Percentiles rank a stretch among this genome's conserved stretches.
Evolutionary conservation across 306 rosid genomes (phyloP).

Genomic region (Nissolia schottii): DNA sequence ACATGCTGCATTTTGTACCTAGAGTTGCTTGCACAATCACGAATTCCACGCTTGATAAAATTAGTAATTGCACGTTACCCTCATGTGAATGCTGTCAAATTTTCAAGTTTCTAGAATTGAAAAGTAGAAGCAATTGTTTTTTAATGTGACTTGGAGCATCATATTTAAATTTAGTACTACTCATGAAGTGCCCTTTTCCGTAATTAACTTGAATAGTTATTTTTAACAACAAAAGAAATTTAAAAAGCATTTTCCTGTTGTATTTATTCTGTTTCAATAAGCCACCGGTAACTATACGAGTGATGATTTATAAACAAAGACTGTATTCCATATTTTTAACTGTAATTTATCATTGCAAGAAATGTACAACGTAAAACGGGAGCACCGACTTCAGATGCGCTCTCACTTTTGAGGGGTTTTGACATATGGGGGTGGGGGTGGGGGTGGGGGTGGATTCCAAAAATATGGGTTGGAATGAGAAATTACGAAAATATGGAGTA

Average conservation of each 20-base stretch:
- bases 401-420: slow-evolving; percentile 24
- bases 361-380: background rate
- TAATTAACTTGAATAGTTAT: background rate
- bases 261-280: background rate
- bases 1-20: background rate
- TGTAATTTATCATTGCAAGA: background rate
- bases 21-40: background rate
- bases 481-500: no score
- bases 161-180: background rate
- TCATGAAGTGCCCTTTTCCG: background rate
- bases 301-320: background rate
- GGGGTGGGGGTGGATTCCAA: no score
- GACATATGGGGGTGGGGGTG: no score
- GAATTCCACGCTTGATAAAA: background rate
- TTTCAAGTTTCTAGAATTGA: background rate
- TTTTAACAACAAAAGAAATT: background rate
- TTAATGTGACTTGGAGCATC: background rate
- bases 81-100: background rate
- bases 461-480: no score
- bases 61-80: background rate
- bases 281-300: background rate
- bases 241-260: background rate
- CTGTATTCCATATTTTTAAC: background rate
- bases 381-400: background rate
- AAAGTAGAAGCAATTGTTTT: background rate